phyloP scores from a whole-genome alignment of 164 flowering plant genomes.

The Euptelea pleiosperma region DNA sequence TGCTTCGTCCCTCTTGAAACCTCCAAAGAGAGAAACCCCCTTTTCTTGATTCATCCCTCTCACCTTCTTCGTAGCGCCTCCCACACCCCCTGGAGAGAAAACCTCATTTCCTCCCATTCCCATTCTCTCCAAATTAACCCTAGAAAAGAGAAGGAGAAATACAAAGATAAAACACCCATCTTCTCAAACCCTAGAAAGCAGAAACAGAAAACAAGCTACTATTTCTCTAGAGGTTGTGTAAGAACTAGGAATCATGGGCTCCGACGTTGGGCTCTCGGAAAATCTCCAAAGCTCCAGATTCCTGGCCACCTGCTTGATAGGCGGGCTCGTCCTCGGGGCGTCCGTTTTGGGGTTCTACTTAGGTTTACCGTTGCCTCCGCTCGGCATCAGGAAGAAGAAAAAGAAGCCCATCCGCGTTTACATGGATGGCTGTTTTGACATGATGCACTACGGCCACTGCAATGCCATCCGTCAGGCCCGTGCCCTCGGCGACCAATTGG shows the following conservation, averaged over 20 bases:
- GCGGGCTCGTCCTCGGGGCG: slow-evolving; percentile 47
- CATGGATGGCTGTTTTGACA: slow-evolving; percentile 98
- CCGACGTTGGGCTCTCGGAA: slow-evolving; percentile 25
- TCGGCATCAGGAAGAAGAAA: slow-evolving; percentile 21
- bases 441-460: slow-evolving; percentile 99
- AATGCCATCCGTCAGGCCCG: slow-evolving; percentile 96
- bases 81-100: too few species aligned
- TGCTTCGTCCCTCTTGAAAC: too few species aligned
- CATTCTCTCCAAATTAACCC: too few species aligned
- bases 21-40: too few species aligned
- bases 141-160: too few species aligned
- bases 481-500: slow-evolving; percentile 86
- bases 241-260: slow-evolving; percentile 33
- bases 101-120: too few species aligned
- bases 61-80: too few species aligned
- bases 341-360: slow-evolving; percentile 38
- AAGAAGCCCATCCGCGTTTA: slow-evolving; percentile 80
- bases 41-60: too few species aligned
- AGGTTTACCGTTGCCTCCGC: slow-evolving; percentile 17
- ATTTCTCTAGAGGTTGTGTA: too few species aligned
- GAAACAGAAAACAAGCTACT: too few species aligned
- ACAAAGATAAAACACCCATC: too few species aligned
- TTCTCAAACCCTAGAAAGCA: too few species aligned
- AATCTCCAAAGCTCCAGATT: slow-evolving; percentile 23
- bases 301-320: slow-evolving; percentile 44